phyloP scores from a whole-genome alignment of 2,329 filamentous ascomycete genomes.

The Arthroderma sp. region DNA sequence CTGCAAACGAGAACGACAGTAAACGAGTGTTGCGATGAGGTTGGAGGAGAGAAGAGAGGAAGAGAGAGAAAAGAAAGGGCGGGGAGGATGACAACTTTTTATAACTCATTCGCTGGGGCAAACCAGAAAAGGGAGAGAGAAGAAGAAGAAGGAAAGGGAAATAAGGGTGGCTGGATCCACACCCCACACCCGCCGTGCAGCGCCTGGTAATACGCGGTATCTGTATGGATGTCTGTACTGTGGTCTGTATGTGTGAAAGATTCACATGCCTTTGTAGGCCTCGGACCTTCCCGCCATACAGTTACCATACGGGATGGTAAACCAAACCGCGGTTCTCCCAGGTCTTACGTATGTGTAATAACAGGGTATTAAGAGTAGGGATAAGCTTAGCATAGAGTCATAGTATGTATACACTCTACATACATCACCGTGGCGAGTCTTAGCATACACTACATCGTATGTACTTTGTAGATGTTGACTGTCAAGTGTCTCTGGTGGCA shows the following conservation, averaged over 20 bases:
- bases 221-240: no score
- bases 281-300: not conserved
- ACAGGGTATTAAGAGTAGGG: no score
- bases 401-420: no score
- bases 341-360: no score
- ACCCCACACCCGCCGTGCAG: not conserved
- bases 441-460: no score
- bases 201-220: no score
- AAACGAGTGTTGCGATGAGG: slow-evolving; percentile 10
- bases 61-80: not conserved
- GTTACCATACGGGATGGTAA: no score
- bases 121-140: not conserved
- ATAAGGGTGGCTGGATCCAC: not conserved
- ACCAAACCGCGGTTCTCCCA: no score
- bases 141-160: not conserved
- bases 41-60: slow-evolving; percentile 5
- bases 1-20: slow-evolving; percentile 4
- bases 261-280: not conserved
- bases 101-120: not conserved
- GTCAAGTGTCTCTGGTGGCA: no score
- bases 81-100: slow-evolving; percentile 1
- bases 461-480: no score
- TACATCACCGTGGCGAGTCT: no score
- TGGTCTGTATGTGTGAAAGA: not conserved
- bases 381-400: no score